Percentiles rank a stretch among this genome's conserved stretches.
phyloP scores from a whole-genome alignment of 139 green algal genomes.

The Chlamydomonas asymmetrica region DNA sequence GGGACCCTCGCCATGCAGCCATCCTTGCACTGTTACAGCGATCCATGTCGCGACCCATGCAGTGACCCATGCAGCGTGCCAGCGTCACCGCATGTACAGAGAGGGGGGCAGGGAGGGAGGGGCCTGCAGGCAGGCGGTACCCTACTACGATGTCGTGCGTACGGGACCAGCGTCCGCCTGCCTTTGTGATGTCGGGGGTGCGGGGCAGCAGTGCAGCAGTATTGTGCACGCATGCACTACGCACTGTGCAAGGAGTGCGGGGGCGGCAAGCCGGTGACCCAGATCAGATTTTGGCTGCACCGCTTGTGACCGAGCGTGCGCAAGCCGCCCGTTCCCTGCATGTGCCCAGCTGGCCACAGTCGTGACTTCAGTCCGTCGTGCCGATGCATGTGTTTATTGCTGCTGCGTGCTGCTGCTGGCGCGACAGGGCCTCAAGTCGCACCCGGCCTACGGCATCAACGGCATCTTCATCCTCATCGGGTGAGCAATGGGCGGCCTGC shows the following conservation, averaged over 20 bases:
- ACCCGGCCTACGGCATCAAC: constrained; percentile 35
- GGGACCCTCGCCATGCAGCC: neutral
- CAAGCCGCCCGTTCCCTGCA: neutral
- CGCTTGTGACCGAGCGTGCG: neutral
- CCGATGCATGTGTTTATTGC: no score
- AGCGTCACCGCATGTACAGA: constrained; percentile 2
- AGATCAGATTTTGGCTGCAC: neutral
- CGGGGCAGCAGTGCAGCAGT: no score
- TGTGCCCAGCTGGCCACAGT: neutral
- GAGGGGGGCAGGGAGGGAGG: neutral
- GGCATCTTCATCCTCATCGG: constrained; percentile 32
- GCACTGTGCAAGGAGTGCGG: neutral
- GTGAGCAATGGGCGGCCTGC: constrained; percentile 38
- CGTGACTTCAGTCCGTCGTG: neutral
- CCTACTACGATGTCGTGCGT: neutral
- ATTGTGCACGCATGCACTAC: neutral
- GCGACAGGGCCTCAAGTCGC: constrained; percentile 15
- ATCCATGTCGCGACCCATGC: neutral
- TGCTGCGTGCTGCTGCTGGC: no score
- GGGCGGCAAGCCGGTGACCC: neutral
- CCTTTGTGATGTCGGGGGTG: no score
- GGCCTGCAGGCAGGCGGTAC: neutral
- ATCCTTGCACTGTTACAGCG: neutral
- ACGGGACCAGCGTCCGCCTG: neutral
- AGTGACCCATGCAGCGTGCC: neutral